These are phyloP conservation scores for Fistulifera pelliculosa DNA, from an alignment of 108 stramenopile species.

Conservation along the genomic window DNA sequence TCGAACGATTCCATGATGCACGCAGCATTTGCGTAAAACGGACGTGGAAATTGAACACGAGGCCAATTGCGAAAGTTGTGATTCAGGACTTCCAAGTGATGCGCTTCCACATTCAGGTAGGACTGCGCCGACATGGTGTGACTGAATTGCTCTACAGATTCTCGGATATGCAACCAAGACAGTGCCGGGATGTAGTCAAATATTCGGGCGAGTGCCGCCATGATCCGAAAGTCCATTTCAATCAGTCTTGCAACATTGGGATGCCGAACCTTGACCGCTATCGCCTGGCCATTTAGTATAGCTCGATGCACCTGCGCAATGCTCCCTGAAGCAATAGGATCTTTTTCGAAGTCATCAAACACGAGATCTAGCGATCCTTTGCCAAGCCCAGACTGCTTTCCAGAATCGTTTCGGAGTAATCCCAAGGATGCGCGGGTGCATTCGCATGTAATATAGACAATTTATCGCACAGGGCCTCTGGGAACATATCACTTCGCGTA, in stretches of 20 bases:
- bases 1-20: conserved; percentile 64
- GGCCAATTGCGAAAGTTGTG: conserved; percentile 61
- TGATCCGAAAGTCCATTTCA: conserved; percentile 72
- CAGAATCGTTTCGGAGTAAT: conserved; percentile 36
- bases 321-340: conserved; percentile 72
- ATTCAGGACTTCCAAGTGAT: conserved; percentile 61
- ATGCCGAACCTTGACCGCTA: conserved; percentile 75
- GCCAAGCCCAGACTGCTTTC: conserved; percentile 31
- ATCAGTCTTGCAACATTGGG: conserved; percentile 64
- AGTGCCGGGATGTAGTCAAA: conserved; percentile 39
- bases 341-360: conserved; percentile 53
- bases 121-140: conserved; percentile 79
- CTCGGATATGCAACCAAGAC: conserved; percentile 45
- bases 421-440: conserved; percentile 61
- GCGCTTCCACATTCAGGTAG: conserved; percentile 62
- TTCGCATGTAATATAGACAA: conserved; percentile 42
- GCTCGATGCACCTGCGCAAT: conserved; percentile 82
- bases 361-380: conserved; percentile 22
- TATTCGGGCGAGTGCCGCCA: conserved; percentile 37
- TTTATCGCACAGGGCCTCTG: conserved; percentile 49
- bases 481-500: conserved; percentile 78
- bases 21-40: conserved; percentile 32
- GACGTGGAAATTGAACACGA: conserved; percentile 47
- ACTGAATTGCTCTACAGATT: conserved; percentile 66
- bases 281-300: conserved; percentile 22